Base-by-base conservation (phyloP, 2,329 filamentous ascomycete species). In the Dryadomyces quercus-mongolicae region DNA sequence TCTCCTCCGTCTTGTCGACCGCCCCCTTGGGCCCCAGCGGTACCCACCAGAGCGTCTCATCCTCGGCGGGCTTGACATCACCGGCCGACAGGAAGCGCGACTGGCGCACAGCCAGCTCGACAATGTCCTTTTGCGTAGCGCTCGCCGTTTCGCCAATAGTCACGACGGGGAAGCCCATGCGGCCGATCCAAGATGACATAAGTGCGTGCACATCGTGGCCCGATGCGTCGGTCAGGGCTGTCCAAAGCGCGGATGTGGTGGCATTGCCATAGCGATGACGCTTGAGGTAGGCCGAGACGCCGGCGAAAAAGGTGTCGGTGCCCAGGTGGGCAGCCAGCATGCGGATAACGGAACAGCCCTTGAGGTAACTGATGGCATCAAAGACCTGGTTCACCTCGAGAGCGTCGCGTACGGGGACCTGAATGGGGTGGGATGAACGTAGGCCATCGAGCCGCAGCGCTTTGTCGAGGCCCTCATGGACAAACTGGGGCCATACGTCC, bases 301-400 rank as follows among this genome's bases (percentile, higher is more conserved):
- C 93, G 65, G 87, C 84, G 52, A 98, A 75, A 76, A 98, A 98
- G 1, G 81, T 86, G 63, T 95, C 83, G 52, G 86, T 84, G 15
- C 90, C 90, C 18, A 98, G 81, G 68, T 97, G 88, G 63, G 86
- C 85, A 62, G 89, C 92, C 62, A 98, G 72, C 93, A 98, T 98
- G 65, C 93, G 86, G 65, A 98, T 93, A 56, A 93, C 88, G 2
- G 92, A 95, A 72, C 89, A 95, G 40, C 93, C 93, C 74, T 98
- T 97, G 58, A 94, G 77, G 67, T 97, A 98, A 70, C 88, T 94
- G 70, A 98, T 97, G 67, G 85, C 81, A 67, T 98, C 93, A 65
- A 98, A 98, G 60, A 97, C 95, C 69, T 98, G 93, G 68, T 97
- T 94, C 60, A 97, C 89, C 62, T 97, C 93, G 12, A 97, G 80